phyloP scores from a whole-genome alignment of 176 grass and related monocot species.

The Oryza glumipatula region DNA sequence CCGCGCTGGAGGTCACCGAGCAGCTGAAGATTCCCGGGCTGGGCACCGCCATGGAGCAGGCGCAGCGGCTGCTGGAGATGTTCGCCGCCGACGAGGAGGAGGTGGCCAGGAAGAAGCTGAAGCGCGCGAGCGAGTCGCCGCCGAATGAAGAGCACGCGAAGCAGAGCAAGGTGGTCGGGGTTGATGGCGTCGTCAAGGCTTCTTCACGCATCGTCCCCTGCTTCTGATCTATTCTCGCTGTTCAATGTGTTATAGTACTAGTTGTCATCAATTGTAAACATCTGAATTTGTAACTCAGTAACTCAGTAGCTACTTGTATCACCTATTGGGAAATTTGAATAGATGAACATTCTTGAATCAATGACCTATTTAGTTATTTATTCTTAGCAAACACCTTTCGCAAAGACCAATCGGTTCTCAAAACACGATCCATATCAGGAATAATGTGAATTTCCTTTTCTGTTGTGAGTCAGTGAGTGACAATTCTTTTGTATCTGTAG shows the following conservation, averaged over 20 bases:
- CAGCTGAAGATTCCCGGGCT: constrained; percentile 18
- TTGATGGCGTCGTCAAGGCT: not conserved
- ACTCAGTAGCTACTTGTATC: too few species aligned
- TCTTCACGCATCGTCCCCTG: not conserved
- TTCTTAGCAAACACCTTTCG: too few species aligned
- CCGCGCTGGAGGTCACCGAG: not conserved
- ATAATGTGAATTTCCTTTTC: too few species aligned
- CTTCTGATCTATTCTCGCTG: not conserved
- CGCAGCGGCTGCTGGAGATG: constrained; percentile 43
- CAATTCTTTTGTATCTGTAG: too few species aligned
- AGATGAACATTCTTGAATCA: too few species aligned
- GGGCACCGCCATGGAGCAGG: constrained; percentile 28
- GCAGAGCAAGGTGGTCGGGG: not conserved
- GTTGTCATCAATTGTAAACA: not conserved
- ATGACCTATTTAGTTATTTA: too few species aligned
- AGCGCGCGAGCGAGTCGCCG: not conserved
- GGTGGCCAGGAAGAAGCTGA: constrained; percentile 23
- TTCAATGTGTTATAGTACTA: not conserved
- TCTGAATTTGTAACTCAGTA: not conserved
- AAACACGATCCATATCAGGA: too few species aligned
- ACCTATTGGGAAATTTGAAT: too few species aligned
- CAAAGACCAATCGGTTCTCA: too few species aligned
- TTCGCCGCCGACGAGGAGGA: constrained; percentile 16
- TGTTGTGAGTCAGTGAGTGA: too few species aligned
- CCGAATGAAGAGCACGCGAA: not conserved